Evolutionary conservation across 129 eudicot genomes (phyloP).

Genomic region (Calendula officinalis): DNA sequence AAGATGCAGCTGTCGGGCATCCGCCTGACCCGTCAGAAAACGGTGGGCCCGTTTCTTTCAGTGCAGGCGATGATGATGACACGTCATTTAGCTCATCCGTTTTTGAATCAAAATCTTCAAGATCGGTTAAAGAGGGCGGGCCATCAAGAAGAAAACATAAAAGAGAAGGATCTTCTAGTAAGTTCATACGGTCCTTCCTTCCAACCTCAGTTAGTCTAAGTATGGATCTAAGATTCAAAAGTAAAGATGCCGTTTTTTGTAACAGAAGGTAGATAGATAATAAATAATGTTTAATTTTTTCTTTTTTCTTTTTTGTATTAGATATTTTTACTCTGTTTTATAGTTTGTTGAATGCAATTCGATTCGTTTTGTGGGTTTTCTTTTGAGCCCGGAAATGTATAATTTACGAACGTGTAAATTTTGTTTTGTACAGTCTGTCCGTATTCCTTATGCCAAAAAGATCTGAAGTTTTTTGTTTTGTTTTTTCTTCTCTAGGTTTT

Average conservation of each 20-base stretch:
- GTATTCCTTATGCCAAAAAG: too few relatives aligned
- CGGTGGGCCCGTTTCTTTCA: slow-evolving; percentile 5
- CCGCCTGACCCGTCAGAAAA: background rate
- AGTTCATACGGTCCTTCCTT: slow-evolving; percentile 13
- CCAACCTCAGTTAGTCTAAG: slow-evolving; percentile 6
- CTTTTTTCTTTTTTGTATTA: too few relatives aligned
- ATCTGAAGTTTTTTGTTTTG: too few relatives aligned
- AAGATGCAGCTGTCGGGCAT: slow-evolving; percentile 13
- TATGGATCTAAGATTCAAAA: slow-evolving; percentile 10
- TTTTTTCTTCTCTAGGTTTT: too few relatives aligned
- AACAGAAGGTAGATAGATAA: slow-evolving; percentile 9
- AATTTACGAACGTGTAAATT: too few relatives aligned
- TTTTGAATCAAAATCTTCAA: background rate
- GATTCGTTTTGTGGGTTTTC: too few relatives aligned
- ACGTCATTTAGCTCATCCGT: background rate
- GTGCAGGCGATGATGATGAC: background rate
- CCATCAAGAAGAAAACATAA: background rate
- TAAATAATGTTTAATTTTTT: too few relatives aligned
- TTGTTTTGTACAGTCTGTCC: too few relatives aligned
- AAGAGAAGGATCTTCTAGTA: slow-evolving; percentile 9
- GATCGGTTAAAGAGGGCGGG: slow-evolving; percentile 7
- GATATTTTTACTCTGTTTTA: too few relatives aligned
- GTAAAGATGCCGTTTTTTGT: slow-evolving; percentile 2
- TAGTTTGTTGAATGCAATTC: too few relatives aligned
- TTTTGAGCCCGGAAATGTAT: too few relatives aligned